Evolutionary conservation across 129 eudicot species (phyloP).

Genomic region (Helianthus annuus): HanXRQr2.0-SUNRISE NC_035437.2:22910214-22910713

Average conservation of each 20-base stretch:
- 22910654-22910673: too few relatives aligned
- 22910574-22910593: background rate
- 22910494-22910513: slow-evolving; percentile 24
- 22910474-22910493: background rate
- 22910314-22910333: too few relatives aligned
- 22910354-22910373: background rate
- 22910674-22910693: too few relatives aligned
- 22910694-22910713: too few relatives aligned
- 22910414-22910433: slow-evolving; percentile 17
- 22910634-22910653: background rate
- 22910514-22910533: slow-evolving; percentile 21
- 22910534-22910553: background rate
- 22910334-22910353: too few relatives aligned
- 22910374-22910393: background rate
- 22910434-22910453: slow-evolving; percentile 9
- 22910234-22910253: too few relatives aligned
- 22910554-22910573: background rate
- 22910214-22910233: too few relatives aligned
- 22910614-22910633: background rate
- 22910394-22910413: slow-evolving; percentile 4
- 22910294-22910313: too few relatives aligned
- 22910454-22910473: slow-evolving; percentile 11
- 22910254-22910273: too few relatives aligned
- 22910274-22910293: too few relatives aligned
- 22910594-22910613: background rate